Evolutionary conservation across 495 filamentous ascomycete genomes (phyloP).

Genomic region (Penicillium paxilli): DNA sequence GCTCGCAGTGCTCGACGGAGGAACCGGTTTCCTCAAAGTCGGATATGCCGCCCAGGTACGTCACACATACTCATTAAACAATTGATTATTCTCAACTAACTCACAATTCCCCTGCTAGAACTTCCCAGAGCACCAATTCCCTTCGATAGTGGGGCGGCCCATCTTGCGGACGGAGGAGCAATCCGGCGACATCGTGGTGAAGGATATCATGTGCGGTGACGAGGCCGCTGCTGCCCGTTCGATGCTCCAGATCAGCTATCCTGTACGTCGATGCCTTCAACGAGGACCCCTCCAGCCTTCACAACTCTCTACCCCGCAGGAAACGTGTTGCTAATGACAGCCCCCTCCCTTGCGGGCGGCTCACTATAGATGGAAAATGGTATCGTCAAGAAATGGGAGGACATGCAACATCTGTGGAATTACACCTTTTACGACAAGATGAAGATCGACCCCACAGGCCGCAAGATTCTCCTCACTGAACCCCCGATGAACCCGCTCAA

Average conservation of each 20-base stretch:
- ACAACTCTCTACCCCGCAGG: constrained; percentile 21
- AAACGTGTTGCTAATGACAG: constrained; percentile 28
- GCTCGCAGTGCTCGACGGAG: constrained; percentile 91
- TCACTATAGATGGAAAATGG: constrained; percentile 89
- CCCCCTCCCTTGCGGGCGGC: constrained; percentile 1
- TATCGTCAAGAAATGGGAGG: constrained; percentile 98
- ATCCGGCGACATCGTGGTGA: constrained; percentile 75
- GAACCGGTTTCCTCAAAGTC: constrained; percentile 99
- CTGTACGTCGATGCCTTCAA: constrained; percentile 55
- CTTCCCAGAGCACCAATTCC: constrained; percentile 98
- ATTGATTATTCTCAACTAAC: constrained; percentile 9
- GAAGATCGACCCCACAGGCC: constrained; percentile 82
- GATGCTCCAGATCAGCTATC: constrained; percentile 97
- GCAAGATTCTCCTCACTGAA: constrained; percentile 98
- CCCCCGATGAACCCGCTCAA: constrained; percentile 95
- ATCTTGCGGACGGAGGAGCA: constrained; percentile 95
- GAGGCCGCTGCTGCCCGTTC: constrained; percentile 93
- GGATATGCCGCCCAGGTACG: constrained; percentile 88
- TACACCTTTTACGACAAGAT: constrained; percentile 98
- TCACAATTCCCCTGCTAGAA: constrained; percentile 60
- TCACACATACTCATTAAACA: constrained; percentile 6
- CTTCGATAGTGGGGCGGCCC: constrained; percentile 96
- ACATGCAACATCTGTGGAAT: constrained; percentile 99
- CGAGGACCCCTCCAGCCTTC: constrained; percentile 7
- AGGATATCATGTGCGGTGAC: constrained; percentile 99